phyloP scores from a whole-genome alignment of 352 stramenopile species.

The Phytopythium mirpurense region DNA sequence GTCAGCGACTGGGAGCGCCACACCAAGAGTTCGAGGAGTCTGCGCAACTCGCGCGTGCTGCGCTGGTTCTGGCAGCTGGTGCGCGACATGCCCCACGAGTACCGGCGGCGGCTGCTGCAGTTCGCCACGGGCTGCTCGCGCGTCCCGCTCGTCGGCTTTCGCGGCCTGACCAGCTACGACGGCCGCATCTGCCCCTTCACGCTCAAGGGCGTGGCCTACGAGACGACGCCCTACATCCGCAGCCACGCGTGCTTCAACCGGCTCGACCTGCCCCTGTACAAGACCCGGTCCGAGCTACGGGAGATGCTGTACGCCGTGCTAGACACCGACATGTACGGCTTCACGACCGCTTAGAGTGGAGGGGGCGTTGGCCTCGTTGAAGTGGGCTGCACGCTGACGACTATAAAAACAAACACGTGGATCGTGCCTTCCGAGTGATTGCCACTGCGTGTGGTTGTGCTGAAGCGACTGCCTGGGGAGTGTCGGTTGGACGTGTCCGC shows the following conservation, averaged over 20 bases:
- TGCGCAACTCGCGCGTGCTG: slow-evolving; percentile 21
- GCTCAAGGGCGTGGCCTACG: slow-evolving; percentile 40
- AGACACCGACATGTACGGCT: slow-evolving; percentile 31
- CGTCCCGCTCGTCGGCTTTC: slow-evolving; percentile 51
- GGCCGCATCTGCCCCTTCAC: slow-evolving; percentile 54
- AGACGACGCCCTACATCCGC: slow-evolving; percentile 28
- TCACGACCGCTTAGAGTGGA: slow-evolving; percentile 25
- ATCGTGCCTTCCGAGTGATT: too few relatives aligned
- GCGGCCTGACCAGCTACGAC: slow-evolving; percentile 48
- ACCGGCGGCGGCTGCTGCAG: slow-evolving; percentile 50
- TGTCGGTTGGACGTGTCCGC: too few relatives aligned
- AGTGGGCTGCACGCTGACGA: too few relatives aligned
- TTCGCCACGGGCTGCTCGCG: slow-evolving; percentile 66
- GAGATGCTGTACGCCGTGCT: slow-evolving; percentile 29
- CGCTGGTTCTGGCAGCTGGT: slow-evolving; percentile 76
- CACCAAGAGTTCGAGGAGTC: slow-evolving; percentile 45
- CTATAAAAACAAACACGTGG: too few relatives aligned
- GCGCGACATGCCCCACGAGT: slow-evolving; percentile 56
- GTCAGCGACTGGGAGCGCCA: slow-evolving; percentile 92
- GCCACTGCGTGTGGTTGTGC: too few relatives aligned
- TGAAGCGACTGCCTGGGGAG: too few relatives aligned
- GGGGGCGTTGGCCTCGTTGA: too few relatives aligned
- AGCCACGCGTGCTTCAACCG: slow-evolving; percentile 68
- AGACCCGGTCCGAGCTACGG: slow-evolving; percentile 35
- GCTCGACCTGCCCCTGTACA: slow-evolving; percentile 91